phyloP scores from a whole-genome alignment of 495 filamentous ascomycete species.

The Hypoxylon crocopeplum region DNA sequence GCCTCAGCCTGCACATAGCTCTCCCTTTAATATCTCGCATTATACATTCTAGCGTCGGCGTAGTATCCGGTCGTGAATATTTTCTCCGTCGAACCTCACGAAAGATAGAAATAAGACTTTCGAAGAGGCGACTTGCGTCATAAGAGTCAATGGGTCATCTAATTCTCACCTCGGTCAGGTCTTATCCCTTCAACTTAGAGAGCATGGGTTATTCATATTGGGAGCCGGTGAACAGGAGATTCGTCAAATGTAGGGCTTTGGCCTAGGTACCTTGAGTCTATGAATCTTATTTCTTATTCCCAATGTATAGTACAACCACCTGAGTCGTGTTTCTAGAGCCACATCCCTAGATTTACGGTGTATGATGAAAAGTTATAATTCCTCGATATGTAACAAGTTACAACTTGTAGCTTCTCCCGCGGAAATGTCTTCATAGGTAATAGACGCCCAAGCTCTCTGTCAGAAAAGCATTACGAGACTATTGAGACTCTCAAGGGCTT shows the following conservation, averaged over 20 bases:
- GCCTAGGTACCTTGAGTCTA: too few species aligned
- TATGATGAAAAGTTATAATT: slow-evolving; percentile 1
- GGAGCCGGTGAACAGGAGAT: too few species aligned
- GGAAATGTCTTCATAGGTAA: slow-evolving; percentile 21
- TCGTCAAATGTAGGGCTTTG: neutral
- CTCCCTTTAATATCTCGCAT: slow-evolving; percentile 6
- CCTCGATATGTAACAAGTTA: slow-evolving; percentile 19
- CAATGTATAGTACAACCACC: slow-evolving; percentile 2
- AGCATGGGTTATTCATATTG: neutral
- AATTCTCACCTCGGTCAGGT: neutral
- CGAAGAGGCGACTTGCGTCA: neutral
- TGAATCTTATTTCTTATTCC: neutral
- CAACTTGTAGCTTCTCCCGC: neutral
- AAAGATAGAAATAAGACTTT: neutral
- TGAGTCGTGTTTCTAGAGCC: slow-evolving; percentile 26
- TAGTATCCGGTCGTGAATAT: neutral
- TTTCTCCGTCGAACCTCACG: neutral
- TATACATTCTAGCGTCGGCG: neutral
- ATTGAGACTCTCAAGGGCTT: slow-evolving; percentile 7
- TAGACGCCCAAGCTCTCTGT: neutral
- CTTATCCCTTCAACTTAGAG: too few species aligned
- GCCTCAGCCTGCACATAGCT: slow-evolving; percentile 13
- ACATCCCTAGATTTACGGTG: neutral
- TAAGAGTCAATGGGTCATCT: neutral
- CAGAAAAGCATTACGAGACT: slow-evolving; percentile 2